Percentiles rank a stretch among this genome's conserved stretches.
Conservation (phyloP, 1,139 yeast genomes). For the Yamadazyma sp. region DNA sequence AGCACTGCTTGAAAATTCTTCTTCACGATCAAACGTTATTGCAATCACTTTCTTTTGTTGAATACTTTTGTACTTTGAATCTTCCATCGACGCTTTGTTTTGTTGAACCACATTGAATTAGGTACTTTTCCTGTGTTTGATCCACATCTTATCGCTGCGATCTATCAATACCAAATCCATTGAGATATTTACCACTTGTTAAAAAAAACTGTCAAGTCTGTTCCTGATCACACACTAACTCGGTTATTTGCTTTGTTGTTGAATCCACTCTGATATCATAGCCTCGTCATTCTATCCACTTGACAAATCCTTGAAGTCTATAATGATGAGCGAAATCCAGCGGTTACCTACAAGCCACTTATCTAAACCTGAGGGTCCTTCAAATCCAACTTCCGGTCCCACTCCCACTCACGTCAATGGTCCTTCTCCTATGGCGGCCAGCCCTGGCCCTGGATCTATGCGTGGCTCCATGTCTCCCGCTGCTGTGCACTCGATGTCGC, state of each 20-base stretch:
- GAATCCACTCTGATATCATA: background rate
- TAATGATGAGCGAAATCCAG: conserved; percentile 34
- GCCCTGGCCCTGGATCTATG: background rate
- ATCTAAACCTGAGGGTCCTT: background rate
- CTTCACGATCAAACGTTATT: background rate
- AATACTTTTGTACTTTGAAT: background rate
- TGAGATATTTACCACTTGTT: no score
- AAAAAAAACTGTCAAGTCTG: no score
- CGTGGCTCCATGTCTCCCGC: background rate
- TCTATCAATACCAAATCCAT: no score
- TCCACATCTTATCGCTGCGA: no score
- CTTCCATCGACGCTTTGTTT: no score
- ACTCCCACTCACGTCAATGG: background rate
- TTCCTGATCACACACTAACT: no score
- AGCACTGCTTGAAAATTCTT: conserved; percentile 1
- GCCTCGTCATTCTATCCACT: background rate
- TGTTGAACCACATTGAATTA: no score
- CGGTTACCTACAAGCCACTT: conserved; percentile 8
- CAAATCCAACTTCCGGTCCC: background rate
- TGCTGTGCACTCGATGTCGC: background rate
- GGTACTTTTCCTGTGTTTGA: background rate
- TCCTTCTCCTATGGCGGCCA: background rate
- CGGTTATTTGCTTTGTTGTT: no score
- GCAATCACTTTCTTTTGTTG: background rate
- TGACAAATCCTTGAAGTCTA: background rate